These are phyloP conservation scores for Ilyonectria destructans DNA, from an alignment of 2,329 filamentous ascomycete genomes.

Conservation along the genomic window DNA sequence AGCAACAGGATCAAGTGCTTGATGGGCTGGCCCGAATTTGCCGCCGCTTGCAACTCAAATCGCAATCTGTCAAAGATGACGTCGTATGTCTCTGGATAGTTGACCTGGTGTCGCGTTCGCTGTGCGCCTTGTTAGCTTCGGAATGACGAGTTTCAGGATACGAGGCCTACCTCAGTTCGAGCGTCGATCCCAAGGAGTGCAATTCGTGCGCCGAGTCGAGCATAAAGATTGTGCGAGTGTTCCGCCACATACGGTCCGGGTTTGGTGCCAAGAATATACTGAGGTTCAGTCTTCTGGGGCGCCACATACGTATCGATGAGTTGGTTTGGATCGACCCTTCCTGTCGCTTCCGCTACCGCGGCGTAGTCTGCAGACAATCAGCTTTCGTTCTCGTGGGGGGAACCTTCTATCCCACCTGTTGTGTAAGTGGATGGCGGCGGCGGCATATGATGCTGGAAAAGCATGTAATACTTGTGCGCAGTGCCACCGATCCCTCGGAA, in stretches of 20 bases:
- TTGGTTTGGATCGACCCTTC: slow-evolving; percentile 79
- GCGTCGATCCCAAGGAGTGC: slow-evolving; percentile 93
- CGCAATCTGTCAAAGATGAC: slow-evolving; percentile 84
- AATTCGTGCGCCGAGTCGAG: slow-evolving; percentile 86
- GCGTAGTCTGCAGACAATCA: slow-evolving; percentile 45
- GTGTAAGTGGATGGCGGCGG: slow-evolving; percentile 91
- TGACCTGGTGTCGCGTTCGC: slow-evolving; percentile 93
- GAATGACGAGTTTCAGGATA: not conserved
- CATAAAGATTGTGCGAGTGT: slow-evolving; percentile 88
- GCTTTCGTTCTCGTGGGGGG: not conserved
- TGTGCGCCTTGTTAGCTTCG: slow-evolving; percentile 63
- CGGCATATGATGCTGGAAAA: slow-evolving; percentile 95
- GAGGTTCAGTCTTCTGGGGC: slow-evolving; percentile 70
- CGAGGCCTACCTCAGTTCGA: slow-evolving; percentile 80
- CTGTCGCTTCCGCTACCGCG: slow-evolving; percentile 53
- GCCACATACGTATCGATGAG: slow-evolving; percentile 82
- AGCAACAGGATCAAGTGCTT: slow-evolving; percentile 91
- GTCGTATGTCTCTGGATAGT: slow-evolving; percentile 93
- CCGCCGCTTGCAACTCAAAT: slow-evolving; percentile 80
- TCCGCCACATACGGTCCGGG: slow-evolving; percentile 93
- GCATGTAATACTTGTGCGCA: slow-evolving; percentile 97
- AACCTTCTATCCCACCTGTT: slow-evolving; percentile 37
- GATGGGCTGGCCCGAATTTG: slow-evolving; percentile 80
- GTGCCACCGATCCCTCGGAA: slow-evolving; percentile 93
- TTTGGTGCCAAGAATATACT: slow-evolving; percentile 84